Evolutionary conservation across 2,329 filamentous ascomycete genomes (phyloP).

Genomic region (Lizonia empirigonia): DNA sequence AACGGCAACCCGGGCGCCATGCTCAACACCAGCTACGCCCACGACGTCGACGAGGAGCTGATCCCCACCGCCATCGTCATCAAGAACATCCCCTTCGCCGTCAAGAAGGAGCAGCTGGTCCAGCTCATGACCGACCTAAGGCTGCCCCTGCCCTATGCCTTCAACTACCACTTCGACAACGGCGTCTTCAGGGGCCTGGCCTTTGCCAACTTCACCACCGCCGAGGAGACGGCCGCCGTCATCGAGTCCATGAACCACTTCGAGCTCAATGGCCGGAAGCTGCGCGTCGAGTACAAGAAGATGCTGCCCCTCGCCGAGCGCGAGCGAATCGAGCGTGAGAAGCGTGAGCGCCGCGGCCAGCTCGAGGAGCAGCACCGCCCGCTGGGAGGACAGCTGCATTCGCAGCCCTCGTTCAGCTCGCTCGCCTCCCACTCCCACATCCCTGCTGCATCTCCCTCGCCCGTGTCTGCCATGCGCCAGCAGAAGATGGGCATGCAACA

Average conservation of each 20-base stretch:
- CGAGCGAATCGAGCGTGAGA: conserved; percentile 95
- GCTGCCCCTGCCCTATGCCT: conserved; percentile 92
- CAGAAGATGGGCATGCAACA: conserved; percentile 51
- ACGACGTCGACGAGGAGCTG: conserved; percentile 76
- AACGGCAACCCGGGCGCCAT: conserved; percentile 39
- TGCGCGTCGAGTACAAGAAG: conserved; percentile 98
- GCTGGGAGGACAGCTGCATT: conserved; percentile 72
- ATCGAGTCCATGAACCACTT: conserved; percentile 96
- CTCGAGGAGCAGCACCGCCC: conserved; percentile 94
- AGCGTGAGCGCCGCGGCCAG: conserved; percentile 92
- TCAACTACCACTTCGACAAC: conserved; percentile 99
- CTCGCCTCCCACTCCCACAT: conserved; percentile 68
- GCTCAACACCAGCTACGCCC: conserved; percentile 53
- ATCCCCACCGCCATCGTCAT: conserved; percentile 99
- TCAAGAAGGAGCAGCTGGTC: conserved; percentile 94
- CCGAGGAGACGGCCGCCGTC: conserved; percentile 89
- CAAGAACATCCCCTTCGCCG: conserved; percentile 98
- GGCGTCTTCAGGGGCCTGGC: conserved; percentile 94
- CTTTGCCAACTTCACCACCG: conserved; percentile 97
- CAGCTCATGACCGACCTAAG: conserved; percentile 93
- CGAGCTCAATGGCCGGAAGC: conserved; percentile 90
- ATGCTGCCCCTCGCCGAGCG: conserved; percentile 95
- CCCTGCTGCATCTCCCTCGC: conserved; percentile 68
- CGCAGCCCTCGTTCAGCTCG: conserved; percentile 85
- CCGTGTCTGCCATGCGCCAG: conserved; percentile 63